Evolutionary conservation across 495 filamentous ascomycete species (phyloP).

Genomic region (Podospora didyma): DNA sequence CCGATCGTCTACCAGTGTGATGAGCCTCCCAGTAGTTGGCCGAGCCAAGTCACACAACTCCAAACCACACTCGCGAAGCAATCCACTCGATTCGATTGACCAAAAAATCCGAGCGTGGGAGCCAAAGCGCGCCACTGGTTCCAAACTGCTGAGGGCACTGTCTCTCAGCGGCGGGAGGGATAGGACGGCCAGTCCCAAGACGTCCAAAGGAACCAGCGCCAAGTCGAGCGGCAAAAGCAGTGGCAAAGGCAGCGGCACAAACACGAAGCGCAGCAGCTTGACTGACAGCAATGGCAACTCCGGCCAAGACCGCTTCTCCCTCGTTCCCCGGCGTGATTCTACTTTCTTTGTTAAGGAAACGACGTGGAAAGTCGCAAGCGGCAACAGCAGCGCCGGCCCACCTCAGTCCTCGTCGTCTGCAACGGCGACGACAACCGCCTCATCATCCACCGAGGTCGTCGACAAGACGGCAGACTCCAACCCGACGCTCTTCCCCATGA

Average conservation of each 20-base stretch:
- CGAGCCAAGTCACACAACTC: conserved; percentile 6
- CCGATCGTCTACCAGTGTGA: conserved; percentile 2
- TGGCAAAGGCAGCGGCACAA: not conserved
- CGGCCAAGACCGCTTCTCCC: not conserved
- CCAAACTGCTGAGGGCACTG: conserved; percentile 17
- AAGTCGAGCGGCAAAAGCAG: conserved; percentile 3
- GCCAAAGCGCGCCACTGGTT: conserved; percentile 11
- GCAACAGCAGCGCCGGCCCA: not conserved
- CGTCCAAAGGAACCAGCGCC: not conserved
- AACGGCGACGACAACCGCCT: not conserved
- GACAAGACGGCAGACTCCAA: not conserved
- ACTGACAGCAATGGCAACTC: not conserved
- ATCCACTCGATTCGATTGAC: conserved; percentile 5
- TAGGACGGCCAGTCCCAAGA: not conserved
- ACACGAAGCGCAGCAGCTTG: not conserved
- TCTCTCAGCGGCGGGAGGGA: conserved; percentile 2
- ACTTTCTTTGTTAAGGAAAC: conserved; percentile 4
- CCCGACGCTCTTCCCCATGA: conserved; percentile 6
- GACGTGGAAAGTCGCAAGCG: conserved; percentile 4
- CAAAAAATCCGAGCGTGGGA: conserved; percentile 5
- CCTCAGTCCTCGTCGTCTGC: not conserved
- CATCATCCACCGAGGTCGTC: conserved; percentile 4
- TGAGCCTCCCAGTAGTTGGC: not conserved
- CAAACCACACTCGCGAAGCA: conserved; percentile 4
- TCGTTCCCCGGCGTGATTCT: conserved; percentile 4